These are phyloP conservation scores for Datura wrightii DNA, from an alignment of 257 asterid species.

Conservation along the genomic window DNA sequence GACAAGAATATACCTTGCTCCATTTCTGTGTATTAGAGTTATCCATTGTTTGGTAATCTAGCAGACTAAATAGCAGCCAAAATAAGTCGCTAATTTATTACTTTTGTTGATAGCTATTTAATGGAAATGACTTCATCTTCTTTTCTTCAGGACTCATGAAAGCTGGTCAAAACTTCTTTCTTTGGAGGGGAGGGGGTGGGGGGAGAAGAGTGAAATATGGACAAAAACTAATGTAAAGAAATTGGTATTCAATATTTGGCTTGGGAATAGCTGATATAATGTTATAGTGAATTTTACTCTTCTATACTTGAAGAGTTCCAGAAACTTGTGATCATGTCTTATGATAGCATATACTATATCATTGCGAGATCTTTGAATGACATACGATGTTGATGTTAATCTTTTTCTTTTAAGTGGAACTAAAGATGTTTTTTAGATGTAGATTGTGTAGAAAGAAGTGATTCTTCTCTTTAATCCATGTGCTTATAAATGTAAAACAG, in stretches of 20 bases:
- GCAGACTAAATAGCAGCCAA: not conserved
- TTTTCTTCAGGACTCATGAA: slow-evolving; percentile 20
- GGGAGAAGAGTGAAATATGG: not conserved
- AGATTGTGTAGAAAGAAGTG: not conserved
- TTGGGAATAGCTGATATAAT: not conserved
- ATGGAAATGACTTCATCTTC: slow-evolving; percentile 9
- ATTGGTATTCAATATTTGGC: not conserved
- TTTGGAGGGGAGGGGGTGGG: not conserved
- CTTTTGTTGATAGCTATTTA: not conserved
- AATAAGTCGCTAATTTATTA: not conserved
- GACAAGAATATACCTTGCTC: not conserved
- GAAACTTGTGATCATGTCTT: not conserved
- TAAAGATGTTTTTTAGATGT: not conserved
- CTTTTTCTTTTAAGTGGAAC: not conserved
- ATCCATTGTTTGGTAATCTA: not conserved
- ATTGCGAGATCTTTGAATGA: not conserved
- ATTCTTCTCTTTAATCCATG: not conserved
- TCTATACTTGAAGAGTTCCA: slow-evolving; percentile 23
- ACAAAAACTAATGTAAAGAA: not conserved
- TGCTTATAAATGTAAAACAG: not conserved
- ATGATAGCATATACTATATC: not conserved
- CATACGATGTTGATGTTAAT: not conserved
- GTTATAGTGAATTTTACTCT: not conserved
- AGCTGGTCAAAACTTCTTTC: not conserved
- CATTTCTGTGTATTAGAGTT: not conserved